A percentile compares a stretch with the other conserved stretches of the same genome.
Conservation (phyloP, 2,329 filamentous ascomycete species). For the Paracorniculantispora psalliotae region DNA sequence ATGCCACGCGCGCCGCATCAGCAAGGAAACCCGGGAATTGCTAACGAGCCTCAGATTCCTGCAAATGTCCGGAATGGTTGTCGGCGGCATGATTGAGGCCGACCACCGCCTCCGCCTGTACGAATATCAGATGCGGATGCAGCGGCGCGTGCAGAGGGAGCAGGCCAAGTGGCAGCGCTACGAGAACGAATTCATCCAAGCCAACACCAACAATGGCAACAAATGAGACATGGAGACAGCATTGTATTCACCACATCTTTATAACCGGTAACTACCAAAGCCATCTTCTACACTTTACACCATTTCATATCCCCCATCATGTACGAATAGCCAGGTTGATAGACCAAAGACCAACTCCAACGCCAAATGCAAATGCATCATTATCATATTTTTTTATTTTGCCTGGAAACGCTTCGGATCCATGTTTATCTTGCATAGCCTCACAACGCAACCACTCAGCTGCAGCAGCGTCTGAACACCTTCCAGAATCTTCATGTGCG, state of each 20-base stretch:
- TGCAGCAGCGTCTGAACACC: constrained; percentile 94
- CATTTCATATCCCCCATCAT: constrained; percentile 4
- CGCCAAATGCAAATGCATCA: constrained; percentile 25
- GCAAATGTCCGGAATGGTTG: constrained; percentile 81
- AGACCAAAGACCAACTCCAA: constrained; percentile 24
- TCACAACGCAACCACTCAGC: constrained; percentile 84
- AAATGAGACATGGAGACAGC: constrained; percentile 15
- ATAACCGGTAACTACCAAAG: not conserved
- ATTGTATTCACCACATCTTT: not conserved
- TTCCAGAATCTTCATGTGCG: constrained; percentile 98
- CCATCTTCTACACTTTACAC: constrained; percentile 2
- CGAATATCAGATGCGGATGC: constrained; percentile 59
- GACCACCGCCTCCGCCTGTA: constrained; percentile 63
- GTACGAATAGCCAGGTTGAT: constrained; percentile 10
- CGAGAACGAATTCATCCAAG: constrained; percentile 50
- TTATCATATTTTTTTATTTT: constrained; percentile 27
- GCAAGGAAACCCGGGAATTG: not conserved
- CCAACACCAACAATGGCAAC: constrained; percentile 15
- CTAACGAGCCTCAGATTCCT: constrained; percentile 54
- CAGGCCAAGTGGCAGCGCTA: constrained; percentile 64
- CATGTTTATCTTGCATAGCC: constrained; percentile 95
- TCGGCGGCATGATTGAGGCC: constrained; percentile 72
- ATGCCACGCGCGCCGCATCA: constrained; percentile 28
- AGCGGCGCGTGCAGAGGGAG: constrained; percentile 59
- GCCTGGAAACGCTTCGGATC: constrained; percentile 72